Percentiles rank a stretch among this genome's conserved stretches.
These are phyloP conservation scores for Boletellus ananiceps DNA, from an alignment of 768 basidiomycete species.

Conservation along the genomic window DNA sequence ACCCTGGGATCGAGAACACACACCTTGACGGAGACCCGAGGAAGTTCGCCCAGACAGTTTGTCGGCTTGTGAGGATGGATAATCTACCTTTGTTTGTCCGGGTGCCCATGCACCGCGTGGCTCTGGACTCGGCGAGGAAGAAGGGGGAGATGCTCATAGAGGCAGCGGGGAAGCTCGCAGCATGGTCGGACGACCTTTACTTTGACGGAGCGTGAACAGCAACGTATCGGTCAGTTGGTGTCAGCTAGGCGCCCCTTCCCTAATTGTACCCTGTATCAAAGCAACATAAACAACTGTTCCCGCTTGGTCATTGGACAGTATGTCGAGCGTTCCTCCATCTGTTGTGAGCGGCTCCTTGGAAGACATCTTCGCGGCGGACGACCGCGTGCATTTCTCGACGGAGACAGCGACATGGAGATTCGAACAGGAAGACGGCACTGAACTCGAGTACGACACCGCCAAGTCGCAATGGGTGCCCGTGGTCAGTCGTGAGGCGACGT, in stretches of 20 bases:
- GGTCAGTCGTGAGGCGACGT: slow-evolving; percentile 45
- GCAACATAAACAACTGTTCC: slow-evolving; percentile 34
- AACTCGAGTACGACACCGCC: slow-evolving; percentile 79
- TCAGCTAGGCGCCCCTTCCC: neutral
- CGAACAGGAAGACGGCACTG: slow-evolving; percentile 86
- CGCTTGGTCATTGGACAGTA: slow-evolving; percentile 7
- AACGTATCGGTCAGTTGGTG: slow-evolving; percentile 4
- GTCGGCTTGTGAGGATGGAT: slow-evolving; percentile 14
- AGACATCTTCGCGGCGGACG: slow-evolving; percentile 71
- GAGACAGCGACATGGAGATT: slow-evolving; percentile 76
- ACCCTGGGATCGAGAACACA: slow-evolving; percentile 14
- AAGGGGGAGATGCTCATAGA: slow-evolving; percentile 20
- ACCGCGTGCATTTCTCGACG: slow-evolving; percentile 76
- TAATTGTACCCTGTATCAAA: slow-evolving; percentile 27
- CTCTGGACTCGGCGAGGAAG: slow-evolving; percentile 16
- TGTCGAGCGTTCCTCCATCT: slow-evolving; percentile 40
- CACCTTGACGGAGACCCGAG: slow-evolving; percentile 22
- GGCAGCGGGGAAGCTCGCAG: slow-evolving; percentile 16
- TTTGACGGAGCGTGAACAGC: slow-evolving; percentile 7
- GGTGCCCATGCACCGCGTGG: slow-evolving; percentile 23
- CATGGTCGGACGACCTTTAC: slow-evolving; percentile 25
- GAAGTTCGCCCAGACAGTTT: slow-evolving; percentile 21
- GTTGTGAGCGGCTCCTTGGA: slow-evolving; percentile 49
- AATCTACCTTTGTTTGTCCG: slow-evolving; percentile 15
- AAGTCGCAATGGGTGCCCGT: slow-evolving; percentile 81